Evolutionary conservation across 2,329 filamentous ascomycete species (phyloP).

Genomic region (Sclerotinia minor): DNA sequence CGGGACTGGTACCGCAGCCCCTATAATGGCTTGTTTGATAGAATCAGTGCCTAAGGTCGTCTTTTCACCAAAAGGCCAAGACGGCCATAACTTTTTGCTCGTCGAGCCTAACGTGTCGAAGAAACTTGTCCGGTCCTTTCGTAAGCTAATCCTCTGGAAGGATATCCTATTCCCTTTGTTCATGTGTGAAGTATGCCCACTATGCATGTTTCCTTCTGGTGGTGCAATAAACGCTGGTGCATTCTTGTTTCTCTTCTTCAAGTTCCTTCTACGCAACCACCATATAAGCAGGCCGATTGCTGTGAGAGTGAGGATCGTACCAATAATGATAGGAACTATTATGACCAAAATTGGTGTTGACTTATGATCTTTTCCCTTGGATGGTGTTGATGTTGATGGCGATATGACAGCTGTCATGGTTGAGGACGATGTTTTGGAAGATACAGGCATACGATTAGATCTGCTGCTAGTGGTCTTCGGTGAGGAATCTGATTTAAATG

Average conservation of each 20-base stretch:
- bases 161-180: neutral
- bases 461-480: neutral
- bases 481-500: neutral
- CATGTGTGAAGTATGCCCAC: neutral
- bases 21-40: slow-evolving; percentile 10
- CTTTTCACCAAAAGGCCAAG: slow-evolving; percentile 14
- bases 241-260: neutral
- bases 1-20: neutral
- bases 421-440: neutral
- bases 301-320: neutral
- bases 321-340: neutral
- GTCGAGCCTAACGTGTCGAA: neutral
- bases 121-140: neutral
- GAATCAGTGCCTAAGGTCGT: neutral
- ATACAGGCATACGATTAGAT: neutral
- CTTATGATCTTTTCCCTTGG: neutral
- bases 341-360: neutral
- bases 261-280: slow-evolving; percentile 1
- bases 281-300: neutral
- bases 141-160: too few species aligned
- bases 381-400: too few species aligned
- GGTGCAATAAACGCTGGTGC: neutral
- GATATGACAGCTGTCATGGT: neutral
- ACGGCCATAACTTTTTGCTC: slow-evolving; percentile 2
- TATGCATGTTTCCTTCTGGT: too few species aligned